Percentiles rank a stretch among this genome's conserved stretches.
Evolutionary conservation across 2,329 filamentous ascomycete species (phyloP).

Genomic region (Dissoconium aciculare): DNA sequence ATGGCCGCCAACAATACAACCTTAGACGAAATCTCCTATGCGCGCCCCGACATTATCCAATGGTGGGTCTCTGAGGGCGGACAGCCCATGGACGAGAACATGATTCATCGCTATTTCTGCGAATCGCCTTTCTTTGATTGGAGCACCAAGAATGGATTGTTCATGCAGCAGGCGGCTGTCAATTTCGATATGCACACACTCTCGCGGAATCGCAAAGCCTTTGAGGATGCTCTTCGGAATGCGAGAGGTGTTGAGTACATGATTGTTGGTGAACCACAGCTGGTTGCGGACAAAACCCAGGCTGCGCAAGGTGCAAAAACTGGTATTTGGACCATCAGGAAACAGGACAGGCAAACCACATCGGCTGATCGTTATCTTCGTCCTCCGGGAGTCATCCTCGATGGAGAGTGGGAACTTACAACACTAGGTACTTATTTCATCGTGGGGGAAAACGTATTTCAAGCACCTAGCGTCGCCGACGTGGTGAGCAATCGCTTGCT

Average conservation of each 20-base stretch:
- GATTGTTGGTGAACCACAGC: conserved; percentile 42
- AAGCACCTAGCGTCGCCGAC: conserved; percentile 46
- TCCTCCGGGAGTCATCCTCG: conserved; percentile 25
- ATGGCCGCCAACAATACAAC: conserved; percentile 11
- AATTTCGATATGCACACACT: conserved; percentile 36
- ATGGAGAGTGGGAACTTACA: conserved; percentile 36
- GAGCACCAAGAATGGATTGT: conserved; percentile 44
- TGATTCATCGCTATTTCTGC: conserved; percentile 46
- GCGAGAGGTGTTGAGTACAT: conserved; percentile 47
- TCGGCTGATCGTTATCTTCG: conserved; percentile 23
- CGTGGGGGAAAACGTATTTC: conserved; percentile 45
- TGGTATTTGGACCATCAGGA: conserved; percentile 46
- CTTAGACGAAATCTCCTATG: conserved; percentile 16
- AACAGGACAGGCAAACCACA: conserved; percentile 37
- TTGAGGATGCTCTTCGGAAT: conserved; percentile 40
- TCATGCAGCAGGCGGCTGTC: conserved; percentile 37
- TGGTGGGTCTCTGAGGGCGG: conserved; percentile 16
- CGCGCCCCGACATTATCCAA: conserved; percentile 13
- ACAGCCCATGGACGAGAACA: conserved; percentile 25
- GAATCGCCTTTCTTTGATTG: conserved; percentile 49
- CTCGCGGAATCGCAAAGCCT: conserved; percentile 39
- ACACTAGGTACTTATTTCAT: conserved; percentile 46
- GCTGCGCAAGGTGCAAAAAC: conserved; percentile 25
- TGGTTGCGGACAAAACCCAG: conserved; percentile 24
- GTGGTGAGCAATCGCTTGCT: conserved; percentile 40